Evolutionary conservation across 1,284 basidiomycete species (phyloP), one percentile per base, ranked within the genome.

Genomic region (Heterobasidion occidentale): DNA sequence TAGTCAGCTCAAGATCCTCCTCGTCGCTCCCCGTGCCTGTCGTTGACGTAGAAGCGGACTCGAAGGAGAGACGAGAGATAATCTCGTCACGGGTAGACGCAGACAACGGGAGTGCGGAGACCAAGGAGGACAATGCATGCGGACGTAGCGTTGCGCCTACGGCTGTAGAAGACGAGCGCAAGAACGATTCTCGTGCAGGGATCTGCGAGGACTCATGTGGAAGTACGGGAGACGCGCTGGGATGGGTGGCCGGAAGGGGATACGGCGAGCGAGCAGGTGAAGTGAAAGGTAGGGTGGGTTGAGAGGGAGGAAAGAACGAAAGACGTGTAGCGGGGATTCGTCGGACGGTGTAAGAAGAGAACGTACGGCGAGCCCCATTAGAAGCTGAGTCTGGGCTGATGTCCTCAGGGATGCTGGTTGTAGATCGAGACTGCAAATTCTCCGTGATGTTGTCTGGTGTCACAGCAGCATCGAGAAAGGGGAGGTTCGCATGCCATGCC

Each of bases 61-160:
- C 80, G 52, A 80, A 74, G 11, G 80, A 82, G 47, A 81, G 65
- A 14, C 80, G 72, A 4, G 78, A 74, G 36, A 80, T 73, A 46
- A 81, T 75, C 48, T 74, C 76, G 60, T 80, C 78, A 44, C 78
- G 70, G 8, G 76, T 79, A 19, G 61, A 56, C 2, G 58, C 58
- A 20, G 60, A 51, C 17, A 60, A 46, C 9, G 59, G 59, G 15
- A 60, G 47, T 12, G 53, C 57, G 11, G 60, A 61, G 36, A 61
- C 59, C 35, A 61, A 9, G 35, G 60, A 55, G 42, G 60, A 61
- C 8, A 61, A 50, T 27, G 60, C 52, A 15, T 50, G 57, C 11
- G 55, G 7, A 19, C 59, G 52, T 48, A 60, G 52, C 45, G 33
- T 48, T 42, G 38, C 12, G 27, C 27, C 27, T 27, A 27, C 27